phyloP scores from a whole-genome alignment of 768 basidiomycete genomes.

The Leccinum imitatum region DNA sequence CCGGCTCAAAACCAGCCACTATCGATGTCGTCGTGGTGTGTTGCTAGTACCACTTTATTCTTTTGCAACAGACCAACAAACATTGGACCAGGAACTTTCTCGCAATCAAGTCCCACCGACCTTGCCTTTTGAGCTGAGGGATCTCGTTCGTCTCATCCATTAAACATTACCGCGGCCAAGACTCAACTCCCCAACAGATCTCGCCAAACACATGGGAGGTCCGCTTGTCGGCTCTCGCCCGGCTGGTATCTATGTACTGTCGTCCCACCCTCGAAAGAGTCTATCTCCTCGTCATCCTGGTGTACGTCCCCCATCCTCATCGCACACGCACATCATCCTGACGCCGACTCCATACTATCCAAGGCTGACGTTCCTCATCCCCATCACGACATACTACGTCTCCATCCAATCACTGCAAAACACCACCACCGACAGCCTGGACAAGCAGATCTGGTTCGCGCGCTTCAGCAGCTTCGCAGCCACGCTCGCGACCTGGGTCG shows the following conservation, averaged over 20 bases:
- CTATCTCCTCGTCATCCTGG: conserved; percentile 39
- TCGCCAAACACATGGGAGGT: conserved; percentile 43
- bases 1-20: conserved; percentile 14
- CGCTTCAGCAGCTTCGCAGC: conserved; percentile 38
- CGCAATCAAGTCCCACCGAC: conserved; percentile 28
- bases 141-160: conserved; percentile 31
- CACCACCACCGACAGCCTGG: conserved; percentile 4
- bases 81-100: conserved; percentile 33
- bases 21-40: conserved; percentile 30
- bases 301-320: conserved; percentile 33
- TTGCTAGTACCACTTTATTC: background rate
- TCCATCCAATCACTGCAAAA: conserved; percentile 23
- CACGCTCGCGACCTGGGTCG: conserved; percentile 37
- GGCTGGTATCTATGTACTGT: conserved; percentile 39
- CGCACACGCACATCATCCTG: background rate
- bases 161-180: background rate
- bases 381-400: conserved; percentile 39
- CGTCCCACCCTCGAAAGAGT: conserved; percentile 45
- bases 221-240: conserved; percentile 40
- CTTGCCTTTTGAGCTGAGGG: conserved; percentile 39
- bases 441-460: conserved; percentile 32
- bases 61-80: background rate
- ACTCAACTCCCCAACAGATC: conserved; percentile 31
- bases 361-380: conserved; percentile 42
- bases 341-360: background rate